Evolutionary conservation across 2,329 filamentous ascomycete genomes (phyloP).

Genomic region (Ceratocystis eucalypticola): DNA sequence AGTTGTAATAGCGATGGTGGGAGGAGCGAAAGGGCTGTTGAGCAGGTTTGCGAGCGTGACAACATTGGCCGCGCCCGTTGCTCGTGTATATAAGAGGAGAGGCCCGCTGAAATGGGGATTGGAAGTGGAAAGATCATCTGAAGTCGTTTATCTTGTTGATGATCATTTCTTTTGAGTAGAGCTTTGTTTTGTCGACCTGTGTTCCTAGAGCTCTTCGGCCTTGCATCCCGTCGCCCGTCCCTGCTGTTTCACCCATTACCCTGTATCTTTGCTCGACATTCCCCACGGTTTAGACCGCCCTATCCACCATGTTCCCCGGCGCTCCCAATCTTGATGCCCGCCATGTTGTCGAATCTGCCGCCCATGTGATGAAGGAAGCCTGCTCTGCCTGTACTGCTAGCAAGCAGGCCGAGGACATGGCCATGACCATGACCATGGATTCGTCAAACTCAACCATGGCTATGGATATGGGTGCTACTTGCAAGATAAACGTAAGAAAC

Average conservation of each 20-base stretch:
- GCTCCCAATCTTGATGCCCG: not conserved
- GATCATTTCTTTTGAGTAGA: not conserved
- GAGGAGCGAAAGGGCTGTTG: not conserved
- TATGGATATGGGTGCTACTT: slow-evolving; percentile 19
- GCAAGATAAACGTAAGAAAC: slow-evolving; percentile 8
- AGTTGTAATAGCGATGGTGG: not conserved
- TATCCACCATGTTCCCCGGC: not conserved
- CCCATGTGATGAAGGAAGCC: slow-evolving; percentile 3
- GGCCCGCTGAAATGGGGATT: not conserved
- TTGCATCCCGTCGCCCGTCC: not conserved
- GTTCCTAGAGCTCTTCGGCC: not conserved
- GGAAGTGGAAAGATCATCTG: not conserved
- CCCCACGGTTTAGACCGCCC: not conserved
- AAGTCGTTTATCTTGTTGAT: not conserved
- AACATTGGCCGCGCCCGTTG: not conserved
- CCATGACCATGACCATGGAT: slow-evolving; percentile 5
- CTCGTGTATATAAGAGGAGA: not conserved
- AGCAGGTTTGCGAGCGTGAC: slow-evolving; percentile 1
- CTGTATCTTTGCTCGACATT: not conserved
- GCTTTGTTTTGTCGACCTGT: not conserved
- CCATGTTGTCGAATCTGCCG: not conserved
- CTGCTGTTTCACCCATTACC: not conserved
- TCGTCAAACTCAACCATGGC: slow-evolving; percentile 18
- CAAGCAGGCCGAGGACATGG: slow-evolving; percentile 1
- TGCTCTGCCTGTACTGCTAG: slow-evolving; percentile 1